phyloP scores from a whole-genome alignment of 1,284 basidiomycete species.

The Microbotryomycetes sp. region DNA sequence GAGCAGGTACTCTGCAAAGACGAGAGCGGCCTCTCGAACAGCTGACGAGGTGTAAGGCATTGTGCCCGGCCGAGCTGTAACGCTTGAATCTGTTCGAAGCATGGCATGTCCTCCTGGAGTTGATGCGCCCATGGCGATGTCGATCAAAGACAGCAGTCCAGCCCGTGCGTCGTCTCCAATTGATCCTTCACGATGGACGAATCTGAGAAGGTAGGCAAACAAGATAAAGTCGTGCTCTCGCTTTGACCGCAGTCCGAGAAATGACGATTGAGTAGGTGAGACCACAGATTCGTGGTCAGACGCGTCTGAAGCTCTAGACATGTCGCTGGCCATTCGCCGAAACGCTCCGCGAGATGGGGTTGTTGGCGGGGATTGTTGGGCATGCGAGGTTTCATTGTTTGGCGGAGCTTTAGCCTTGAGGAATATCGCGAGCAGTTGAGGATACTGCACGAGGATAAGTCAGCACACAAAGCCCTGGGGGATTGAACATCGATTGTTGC shows the following conservation, averaged over 20 bases:
- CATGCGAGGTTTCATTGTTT: constrained; percentile 48
- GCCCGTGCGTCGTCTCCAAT: constrained; percentile 91
- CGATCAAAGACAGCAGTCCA: constrained; percentile 84
- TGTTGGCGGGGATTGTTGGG: background rate
- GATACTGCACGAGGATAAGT: constrained; percentile 81
- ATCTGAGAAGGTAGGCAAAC: constrained; percentile 92
- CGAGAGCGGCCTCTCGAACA: constrained; percentile 70
- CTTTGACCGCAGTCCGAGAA: constrained; percentile 49
- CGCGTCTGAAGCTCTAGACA: constrained; percentile 3
- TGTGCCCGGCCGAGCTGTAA: background rate
- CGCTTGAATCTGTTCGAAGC: constrained; percentile 5
- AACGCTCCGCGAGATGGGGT: background rate
- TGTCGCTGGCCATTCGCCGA: constrained; percentile 8
- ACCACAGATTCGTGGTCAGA: background rate
- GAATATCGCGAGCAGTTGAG: constrained; percentile 88
- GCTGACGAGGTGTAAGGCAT: constrained; percentile 41
- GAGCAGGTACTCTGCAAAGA: constrained; percentile 84
- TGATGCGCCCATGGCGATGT: constrained; percentile 76
- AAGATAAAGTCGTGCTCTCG: constrained; percentile 89
- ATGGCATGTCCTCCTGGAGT: constrained; percentile 32
- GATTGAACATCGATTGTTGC: background rate
- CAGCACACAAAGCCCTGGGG: too few relatives aligned
- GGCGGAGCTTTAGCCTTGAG: constrained; percentile 68
- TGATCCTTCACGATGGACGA: constrained; percentile 86
- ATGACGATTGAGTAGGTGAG: constrained; percentile 38